Conservation (phyloP, 2,329 filamentous ascomycete species). For the Calonectria fujianensis region DNA sequence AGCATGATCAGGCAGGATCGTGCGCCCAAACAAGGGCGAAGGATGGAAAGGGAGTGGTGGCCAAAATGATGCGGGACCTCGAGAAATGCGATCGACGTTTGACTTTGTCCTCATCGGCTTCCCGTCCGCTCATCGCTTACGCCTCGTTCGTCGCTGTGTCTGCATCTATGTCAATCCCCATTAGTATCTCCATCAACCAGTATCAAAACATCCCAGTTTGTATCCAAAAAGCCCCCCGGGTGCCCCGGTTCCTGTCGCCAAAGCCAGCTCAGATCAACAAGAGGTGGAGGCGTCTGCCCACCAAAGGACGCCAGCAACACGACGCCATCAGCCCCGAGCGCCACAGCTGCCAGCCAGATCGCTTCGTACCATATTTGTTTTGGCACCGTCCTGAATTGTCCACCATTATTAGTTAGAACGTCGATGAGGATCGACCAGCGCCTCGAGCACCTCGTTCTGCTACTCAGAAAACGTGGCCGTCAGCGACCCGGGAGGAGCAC, state of each 20-base stretch:
- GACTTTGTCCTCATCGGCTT: constrained; percentile 37
- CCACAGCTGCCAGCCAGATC: constrained; percentile 12
- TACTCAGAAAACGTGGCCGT: constrained; percentile 7
- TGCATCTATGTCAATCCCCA: constrained; percentile 34
- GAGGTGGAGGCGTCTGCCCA: constrained; percentile 27
- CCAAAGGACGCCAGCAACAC: constrained; percentile 21
- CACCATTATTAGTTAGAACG: neutral
- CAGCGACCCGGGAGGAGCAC: neutral
- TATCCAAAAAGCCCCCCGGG: constrained; percentile 5
- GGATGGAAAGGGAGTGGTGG: constrained; percentile 24
- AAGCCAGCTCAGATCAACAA: constrained; percentile 38
- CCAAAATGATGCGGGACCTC: constrained; percentile 25
- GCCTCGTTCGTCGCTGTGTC: constrained; percentile 22
- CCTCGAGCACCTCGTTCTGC: neutral
- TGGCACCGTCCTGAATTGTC: constrained; percentile 7
- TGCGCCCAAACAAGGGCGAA: constrained; percentile 22
- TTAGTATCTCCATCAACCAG: neutral
- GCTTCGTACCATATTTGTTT: constrained; percentile 12
- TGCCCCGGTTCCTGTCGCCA: constrained; percentile 20
- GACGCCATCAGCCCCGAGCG: constrained; percentile 25
- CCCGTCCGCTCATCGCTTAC: constrained; percentile 40
- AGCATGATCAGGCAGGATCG: constrained; percentile 33
- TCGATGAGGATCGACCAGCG: neutral
- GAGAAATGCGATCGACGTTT: constrained; percentile 48
- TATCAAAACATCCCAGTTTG: constrained; percentile 14